Evolutionary conservation across 352 stramenopile species (phyloP).

Genomic region (Aphanomyces invadans): DNA sequence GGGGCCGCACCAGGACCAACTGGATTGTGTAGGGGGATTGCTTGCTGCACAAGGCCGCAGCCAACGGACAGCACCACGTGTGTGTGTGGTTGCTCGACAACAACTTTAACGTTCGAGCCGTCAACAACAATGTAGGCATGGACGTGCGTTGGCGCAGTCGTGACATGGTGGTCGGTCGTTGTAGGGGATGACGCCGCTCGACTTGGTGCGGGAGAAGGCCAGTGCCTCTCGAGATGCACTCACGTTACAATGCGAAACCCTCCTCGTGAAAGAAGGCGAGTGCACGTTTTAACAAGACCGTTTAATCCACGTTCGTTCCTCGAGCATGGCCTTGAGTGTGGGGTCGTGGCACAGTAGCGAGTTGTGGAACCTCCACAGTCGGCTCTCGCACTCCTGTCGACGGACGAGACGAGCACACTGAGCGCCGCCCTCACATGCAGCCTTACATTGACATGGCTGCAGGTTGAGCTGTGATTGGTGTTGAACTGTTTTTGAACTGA

Average conservation of each 20-base stretch:
- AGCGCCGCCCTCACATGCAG: too few species aligned
- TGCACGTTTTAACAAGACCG: constrained; percentile 26
- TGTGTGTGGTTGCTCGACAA: constrained; percentile 63
- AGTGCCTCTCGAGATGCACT: constrained; percentile 31
- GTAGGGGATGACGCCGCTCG: constrained; percentile 37
- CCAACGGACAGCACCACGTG: constrained; percentile 52
- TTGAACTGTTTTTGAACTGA: not conserved
- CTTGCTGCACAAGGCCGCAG: constrained; percentile 63
- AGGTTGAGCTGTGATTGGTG: not conserved
- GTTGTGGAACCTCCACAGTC: too few species aligned
- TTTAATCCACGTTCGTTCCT: too few species aligned
- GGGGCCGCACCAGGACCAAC: not conserved
- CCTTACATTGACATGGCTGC: not conserved
- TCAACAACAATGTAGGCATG: constrained; percentile 52
- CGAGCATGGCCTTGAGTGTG: too few species aligned
- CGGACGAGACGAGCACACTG: too few species aligned
- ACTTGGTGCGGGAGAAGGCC: constrained; percentile 44
- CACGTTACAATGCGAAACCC: constrained; percentile 46
- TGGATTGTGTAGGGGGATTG: constrained; percentile 53
- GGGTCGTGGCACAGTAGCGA: too few species aligned
- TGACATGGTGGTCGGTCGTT: not conserved
- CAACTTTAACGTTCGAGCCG: constrained; percentile 51
- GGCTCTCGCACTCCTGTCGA: too few species aligned
- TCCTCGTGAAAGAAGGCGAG: constrained; percentile 30
- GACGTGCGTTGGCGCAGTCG: not conserved